Evolutionary conservation across 1,139 yeast genomes (phyloP).

Genomic region (Suhomyces anneliseae): DNA sequence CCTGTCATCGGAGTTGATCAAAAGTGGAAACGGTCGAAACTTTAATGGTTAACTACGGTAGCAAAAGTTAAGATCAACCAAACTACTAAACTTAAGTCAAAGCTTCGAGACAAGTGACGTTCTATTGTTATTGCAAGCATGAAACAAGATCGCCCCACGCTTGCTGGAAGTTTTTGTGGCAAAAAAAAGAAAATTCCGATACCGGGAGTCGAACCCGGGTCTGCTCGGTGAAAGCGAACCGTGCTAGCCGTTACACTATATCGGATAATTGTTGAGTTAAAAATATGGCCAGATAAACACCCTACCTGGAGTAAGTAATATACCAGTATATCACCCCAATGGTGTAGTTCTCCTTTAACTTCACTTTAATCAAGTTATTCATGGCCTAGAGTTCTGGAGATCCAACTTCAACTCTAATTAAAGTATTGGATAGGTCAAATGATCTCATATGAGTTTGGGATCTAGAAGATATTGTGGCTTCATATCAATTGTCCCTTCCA

Average conservation of each 20-base stretch:
- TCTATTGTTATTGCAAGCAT: neutral
- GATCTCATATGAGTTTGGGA: neutral
- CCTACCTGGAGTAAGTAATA: no score
- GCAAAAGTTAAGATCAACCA: no score
- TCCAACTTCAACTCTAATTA: no score
- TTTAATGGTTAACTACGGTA: no score
- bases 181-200: conserved; percentile 44
- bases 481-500: neutral
- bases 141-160: neutral
- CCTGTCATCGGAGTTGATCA: neutral
- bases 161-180: neutral
- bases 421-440: no score
- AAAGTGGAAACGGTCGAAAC: no score
- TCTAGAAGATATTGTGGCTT: neutral
- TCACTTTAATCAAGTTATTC: no score
- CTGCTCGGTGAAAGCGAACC: conserved; percentile 83
- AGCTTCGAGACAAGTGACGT: neutral
- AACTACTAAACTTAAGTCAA: no score
- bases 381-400: no score
- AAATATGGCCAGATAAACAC: neutral
- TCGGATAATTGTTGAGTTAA: conserved; percentile 41
- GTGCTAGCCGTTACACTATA: conserved; percentile 83
- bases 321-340: no score
- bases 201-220: conserved; percentile 86
- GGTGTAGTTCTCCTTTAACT: no score